phyloP scores from a whole-genome alignment of 192 early-diverging fungal species.

The Linnemannia schmuckeri region DNA sequence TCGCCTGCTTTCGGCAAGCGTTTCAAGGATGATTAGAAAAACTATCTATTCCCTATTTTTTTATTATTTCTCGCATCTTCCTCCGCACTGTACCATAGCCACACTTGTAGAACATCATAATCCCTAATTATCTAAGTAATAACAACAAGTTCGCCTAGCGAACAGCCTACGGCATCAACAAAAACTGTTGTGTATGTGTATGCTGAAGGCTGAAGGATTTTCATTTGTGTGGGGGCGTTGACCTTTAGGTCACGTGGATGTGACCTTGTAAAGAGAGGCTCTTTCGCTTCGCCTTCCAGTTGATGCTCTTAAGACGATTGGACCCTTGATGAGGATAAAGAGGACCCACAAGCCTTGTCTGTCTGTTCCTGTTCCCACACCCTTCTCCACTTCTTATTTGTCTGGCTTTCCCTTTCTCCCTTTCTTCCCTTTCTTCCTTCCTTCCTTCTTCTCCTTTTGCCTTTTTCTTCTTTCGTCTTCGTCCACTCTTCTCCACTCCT shows the following conservation, averaged over 20 bases:
- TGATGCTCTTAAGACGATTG: no score
- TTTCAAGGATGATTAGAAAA: constrained; percentile 43
- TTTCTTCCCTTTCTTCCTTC: no score
- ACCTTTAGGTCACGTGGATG: no score
- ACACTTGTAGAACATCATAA: constrained; percentile 1
- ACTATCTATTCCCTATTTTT: not conserved
- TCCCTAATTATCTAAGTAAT: not conserved
- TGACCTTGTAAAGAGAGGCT: no score
- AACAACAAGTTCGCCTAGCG: not conserved
- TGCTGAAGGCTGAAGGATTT: no score
- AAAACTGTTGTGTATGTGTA: no score
- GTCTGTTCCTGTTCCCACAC: not conserved
- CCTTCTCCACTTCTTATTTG: not conserved
- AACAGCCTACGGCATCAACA: no score
- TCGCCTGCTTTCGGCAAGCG: constrained; percentile 44
- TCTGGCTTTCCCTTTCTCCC: not conserved
- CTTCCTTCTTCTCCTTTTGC: not conserved
- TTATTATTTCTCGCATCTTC: constrained; percentile 9
- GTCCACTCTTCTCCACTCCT: not conserved
- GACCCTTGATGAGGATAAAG: no score
- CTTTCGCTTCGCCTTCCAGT: no score
- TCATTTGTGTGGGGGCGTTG: no score
- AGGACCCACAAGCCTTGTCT: no score
- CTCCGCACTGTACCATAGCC: constrained; percentile 10
- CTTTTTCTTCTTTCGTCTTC: not conserved